phyloP scores from a whole-genome alignment of 441 rosid species.

The Omphalea diandra region DNA sequence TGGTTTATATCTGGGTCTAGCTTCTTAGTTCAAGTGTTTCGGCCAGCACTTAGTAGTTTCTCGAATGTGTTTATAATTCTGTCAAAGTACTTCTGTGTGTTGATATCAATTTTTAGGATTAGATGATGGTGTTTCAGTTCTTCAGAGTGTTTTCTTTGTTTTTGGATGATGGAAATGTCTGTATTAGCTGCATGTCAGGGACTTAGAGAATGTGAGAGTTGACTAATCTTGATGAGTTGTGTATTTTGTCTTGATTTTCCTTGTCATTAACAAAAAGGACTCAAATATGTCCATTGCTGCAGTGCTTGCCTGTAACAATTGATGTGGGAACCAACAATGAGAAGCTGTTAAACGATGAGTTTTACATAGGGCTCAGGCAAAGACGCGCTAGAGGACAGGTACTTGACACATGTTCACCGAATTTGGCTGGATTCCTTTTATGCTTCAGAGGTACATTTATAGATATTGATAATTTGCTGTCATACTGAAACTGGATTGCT shows the following conservation, averaged over 20 bases:
- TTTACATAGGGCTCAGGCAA: slow-evolving; percentile 80
- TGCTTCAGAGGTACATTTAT: not conserved
- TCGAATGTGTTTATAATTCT: not conserved
- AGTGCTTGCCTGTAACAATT: slow-evolving; percentile 91
- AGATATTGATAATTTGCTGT: slow-evolving; percentile 6
- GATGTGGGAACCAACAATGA: slow-evolving; percentile 95
- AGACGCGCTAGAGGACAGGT: slow-evolving; percentile 89
- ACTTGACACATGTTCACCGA: slow-evolving; percentile 2
- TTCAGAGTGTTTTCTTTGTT: not conserved
- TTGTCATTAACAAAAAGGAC: not conserved
- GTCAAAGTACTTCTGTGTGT: not conserved
- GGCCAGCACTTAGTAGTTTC: not conserved
- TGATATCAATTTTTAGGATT: not conserved
- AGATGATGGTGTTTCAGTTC: not conserved
- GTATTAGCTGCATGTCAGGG: not conserved
- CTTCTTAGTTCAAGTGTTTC: not conserved
- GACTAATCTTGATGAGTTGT: not conserved
- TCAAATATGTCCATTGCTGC: slow-evolving; percentile 22
- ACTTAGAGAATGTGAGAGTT: not conserved
- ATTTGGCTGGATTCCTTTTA: not conserved
- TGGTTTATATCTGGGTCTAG: not conserved
- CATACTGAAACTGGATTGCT: slow-evolving; percentile 20
- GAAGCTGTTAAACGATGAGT: slow-evolving; percentile 75
- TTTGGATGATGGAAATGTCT: not conserved
- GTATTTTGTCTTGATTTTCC: not conserved